phyloP scores from a whole-genome alignment of 2,329 filamentous ascomycete species.

The Sarocladiaceae sp. region DNA sequence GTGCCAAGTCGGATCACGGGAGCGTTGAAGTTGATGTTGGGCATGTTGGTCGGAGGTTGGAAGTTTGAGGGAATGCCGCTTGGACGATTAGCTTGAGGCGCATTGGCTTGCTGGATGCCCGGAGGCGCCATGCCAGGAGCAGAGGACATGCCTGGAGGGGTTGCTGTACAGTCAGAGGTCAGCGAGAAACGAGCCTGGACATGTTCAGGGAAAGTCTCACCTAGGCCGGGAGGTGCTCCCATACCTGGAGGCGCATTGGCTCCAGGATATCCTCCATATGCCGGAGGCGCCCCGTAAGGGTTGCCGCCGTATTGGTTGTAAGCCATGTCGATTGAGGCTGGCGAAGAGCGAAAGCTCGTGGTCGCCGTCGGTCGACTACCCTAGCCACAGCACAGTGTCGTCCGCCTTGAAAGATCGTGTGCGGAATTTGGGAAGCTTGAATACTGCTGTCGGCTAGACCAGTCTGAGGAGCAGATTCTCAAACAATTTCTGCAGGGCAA shows the following conservation, averaged over 20 bases:
- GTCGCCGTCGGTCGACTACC: background rate
- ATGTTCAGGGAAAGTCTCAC: too few species aligned
- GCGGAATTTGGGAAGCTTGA: too few species aligned
- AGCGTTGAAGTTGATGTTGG: conserved; percentile 97
- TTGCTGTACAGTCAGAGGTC: conserved; percentile 41
- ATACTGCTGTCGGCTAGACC: too few species aligned
- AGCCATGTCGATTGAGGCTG: conserved; percentile 36
- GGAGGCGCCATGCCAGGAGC: conserved; percentile 77
- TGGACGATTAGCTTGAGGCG: conserved; percentile 73
- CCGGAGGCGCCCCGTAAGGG: conserved; percentile 71
- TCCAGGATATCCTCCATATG: conserved; percentile 67
- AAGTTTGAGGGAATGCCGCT: conserved; percentile 78
- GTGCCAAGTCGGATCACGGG: conserved; percentile 93
- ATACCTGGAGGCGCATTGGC: conserved; percentile 59
- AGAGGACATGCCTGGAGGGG: conserved; percentile 75
- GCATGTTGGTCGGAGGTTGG: conserved; percentile 85
- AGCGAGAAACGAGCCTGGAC: too few species aligned
- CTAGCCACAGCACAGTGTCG: too few species aligned
- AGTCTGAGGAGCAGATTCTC: too few species aligned
- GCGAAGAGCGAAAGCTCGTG: conserved; percentile 1
- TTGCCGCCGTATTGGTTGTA: conserved; percentile 61
- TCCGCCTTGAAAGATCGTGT: too few species aligned
- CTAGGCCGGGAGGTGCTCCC: conserved; percentile 77
- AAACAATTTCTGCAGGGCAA: too few species aligned
- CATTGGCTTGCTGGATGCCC: conserved; percentile 71